These are phyloP conservation scores for Lantana camara DNA, from an alignment of 257 asterid species.

Conservation along the genomic window DNA sequence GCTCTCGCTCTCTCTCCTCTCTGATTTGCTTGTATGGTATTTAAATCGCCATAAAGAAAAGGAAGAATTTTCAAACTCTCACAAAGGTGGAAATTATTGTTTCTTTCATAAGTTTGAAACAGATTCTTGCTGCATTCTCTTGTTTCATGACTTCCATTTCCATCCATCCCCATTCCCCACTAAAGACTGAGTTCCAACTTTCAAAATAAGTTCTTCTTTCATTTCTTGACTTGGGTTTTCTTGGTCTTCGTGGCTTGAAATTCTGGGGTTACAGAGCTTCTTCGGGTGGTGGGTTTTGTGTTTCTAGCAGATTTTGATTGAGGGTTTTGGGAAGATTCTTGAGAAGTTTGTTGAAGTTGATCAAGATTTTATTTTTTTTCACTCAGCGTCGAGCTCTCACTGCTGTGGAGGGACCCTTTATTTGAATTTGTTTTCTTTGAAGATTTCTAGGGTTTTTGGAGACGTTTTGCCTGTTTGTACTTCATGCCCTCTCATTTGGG, in stretches of 20 bases:
- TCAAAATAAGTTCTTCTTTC: background rate
- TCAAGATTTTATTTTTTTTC: background rate
- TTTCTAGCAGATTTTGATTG: conserved; percentile 6
- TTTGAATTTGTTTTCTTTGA: background rate
- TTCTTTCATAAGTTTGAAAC: background rate
- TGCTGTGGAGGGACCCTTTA: background rate
- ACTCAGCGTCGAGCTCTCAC: background rate
- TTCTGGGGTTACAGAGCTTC: conserved; percentile 1
- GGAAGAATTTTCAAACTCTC: conserved; percentile 16
- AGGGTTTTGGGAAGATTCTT: conserved; percentile 14
- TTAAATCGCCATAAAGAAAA: background rate
- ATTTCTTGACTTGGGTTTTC: background rate
- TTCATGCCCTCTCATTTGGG: conserved; percentile 2
- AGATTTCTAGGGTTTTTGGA: conserved; percentile 28
- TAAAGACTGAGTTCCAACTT: background rate
- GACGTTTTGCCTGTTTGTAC: conserved; percentile 21
- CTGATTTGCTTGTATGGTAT: conserved; percentile 22
- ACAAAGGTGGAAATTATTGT: background rate
- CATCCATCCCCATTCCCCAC: background rate
- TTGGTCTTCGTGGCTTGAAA: conserved; percentile 3
- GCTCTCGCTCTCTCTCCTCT: conserved; percentile 26
- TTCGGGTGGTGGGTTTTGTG: conserved; percentile 4
- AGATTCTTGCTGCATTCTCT: background rate
- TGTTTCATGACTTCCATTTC: too few relatives aligned
- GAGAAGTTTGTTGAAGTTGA: conserved; percentile 15